These are phyloP conservation scores for Trapa bicornis DNA, from an alignment of 345 rosid species.

Conservation along the genomic window DNA sequence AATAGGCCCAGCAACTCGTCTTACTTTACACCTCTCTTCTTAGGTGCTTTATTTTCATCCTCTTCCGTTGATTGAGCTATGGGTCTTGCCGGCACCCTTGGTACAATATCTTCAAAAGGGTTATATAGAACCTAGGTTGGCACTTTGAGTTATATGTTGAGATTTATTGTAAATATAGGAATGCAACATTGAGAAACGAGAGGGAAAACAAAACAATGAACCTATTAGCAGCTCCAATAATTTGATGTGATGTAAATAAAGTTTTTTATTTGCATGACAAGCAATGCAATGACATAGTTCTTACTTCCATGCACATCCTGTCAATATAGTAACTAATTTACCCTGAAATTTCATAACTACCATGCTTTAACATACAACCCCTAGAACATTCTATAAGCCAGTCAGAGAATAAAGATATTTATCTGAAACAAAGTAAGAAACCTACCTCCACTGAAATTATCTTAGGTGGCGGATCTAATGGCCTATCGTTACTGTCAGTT, in stretches of 20 bases:
- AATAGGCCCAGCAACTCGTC: conserved; percentile 9
- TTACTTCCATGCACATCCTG: neutral
- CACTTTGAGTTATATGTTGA: neutral
- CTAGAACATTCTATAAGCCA: too few relatives aligned
- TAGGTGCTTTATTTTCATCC: conserved; percentile 39
- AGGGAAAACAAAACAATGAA: neutral
- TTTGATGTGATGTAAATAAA: neutral
- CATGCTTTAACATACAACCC: too few relatives aligned
- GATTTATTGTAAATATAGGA: neutral
- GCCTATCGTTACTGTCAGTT: conserved; percentile 58
- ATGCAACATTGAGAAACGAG: neutral
- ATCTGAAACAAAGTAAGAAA: neutral
- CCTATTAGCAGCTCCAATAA: neutral
- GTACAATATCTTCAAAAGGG: conserved; percentile 92
- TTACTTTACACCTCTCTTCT: conserved; percentile 72
- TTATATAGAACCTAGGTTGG: conserved; percentile 69
- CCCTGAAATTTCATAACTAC: too few relatives aligned
- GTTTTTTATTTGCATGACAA: neutral
- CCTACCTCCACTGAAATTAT: conserved; percentile 70
- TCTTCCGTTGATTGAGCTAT: conserved; percentile 18
- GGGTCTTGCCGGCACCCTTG: conserved; percentile 32
- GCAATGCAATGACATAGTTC: neutral
- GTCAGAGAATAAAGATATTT: too few relatives aligned
- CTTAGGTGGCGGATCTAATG: conserved; percentile 67
- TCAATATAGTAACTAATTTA: neutral